Conservation (phyloP, 345 rosid genomes). For the Euphorbia pulcherrima region DNA sequence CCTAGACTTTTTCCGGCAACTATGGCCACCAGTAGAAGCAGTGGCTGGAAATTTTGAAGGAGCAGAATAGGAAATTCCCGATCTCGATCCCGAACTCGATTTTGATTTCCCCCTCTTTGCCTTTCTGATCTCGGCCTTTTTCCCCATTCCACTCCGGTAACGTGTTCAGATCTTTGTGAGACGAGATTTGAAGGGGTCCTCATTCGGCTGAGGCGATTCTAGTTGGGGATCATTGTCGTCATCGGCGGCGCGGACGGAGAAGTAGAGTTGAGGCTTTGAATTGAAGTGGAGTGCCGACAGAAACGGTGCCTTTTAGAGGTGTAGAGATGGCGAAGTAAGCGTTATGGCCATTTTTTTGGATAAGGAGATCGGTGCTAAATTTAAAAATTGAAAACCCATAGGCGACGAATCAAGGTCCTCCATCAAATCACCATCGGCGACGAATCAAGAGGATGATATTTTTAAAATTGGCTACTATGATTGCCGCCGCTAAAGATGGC, state of each 20-base stretch:
- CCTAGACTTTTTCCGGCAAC: too few relatives aligned
- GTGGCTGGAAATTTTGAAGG: too few relatives aligned
- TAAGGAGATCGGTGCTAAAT: slow-evolving; percentile 1
- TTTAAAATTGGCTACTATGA: too few relatives aligned
- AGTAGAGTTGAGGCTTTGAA: slow-evolving; percentile 20
- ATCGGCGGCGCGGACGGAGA: slow-evolving; percentile 42
- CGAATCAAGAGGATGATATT: too few relatives aligned
- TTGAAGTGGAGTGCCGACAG: slow-evolving; percentile 20
- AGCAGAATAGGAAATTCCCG: too few relatives aligned
- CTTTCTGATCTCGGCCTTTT: slow-evolving; percentile 79
- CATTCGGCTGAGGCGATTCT: slow-evolving; percentile 10
- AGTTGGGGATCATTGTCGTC: slow-evolving; percentile 36
- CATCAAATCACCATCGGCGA: too few relatives aligned
- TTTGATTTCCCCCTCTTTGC: slow-evolving; percentile 48
- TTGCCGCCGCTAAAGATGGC: too few relatives aligned
- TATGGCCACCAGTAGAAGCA: too few relatives aligned
- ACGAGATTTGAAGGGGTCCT: slow-evolving; percentile 59
- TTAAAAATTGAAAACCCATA: too few relatives aligned
- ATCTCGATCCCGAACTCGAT: slow-evolving; percentile 29
- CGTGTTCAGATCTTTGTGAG: slow-evolving; percentile 61
- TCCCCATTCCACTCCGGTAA: slow-evolving; percentile 71
- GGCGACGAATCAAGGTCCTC: too few relatives aligned
- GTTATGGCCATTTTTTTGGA: slow-evolving; percentile 41
- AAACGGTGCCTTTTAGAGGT: slow-evolving; percentile 31
- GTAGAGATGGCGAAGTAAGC: slow-evolving; percentile 33